A percentile compares a stretch with the other conserved stretches of the same genome.
phyloP scores from a whole-genome alignment of 768 basidiomycete species.

The Termitomyces sp. region DNA sequence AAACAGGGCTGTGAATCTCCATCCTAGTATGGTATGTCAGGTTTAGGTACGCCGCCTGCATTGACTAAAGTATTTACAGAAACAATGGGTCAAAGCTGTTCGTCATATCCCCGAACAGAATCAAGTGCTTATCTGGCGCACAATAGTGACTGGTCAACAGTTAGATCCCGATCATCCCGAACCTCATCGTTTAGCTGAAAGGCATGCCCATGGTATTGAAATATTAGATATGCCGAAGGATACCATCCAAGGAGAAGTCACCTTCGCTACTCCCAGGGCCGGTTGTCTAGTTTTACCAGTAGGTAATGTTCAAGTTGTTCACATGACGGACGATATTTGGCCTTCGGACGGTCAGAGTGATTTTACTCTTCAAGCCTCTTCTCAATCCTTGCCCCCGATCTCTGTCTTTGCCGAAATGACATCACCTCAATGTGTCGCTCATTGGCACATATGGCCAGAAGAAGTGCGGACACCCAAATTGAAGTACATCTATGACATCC shows the following conservation, averaged over 20 bases:
- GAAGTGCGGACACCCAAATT: slow-evolving; percentile 10
- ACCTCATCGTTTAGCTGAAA: not conserved
- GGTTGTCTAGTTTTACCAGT: not conserved
- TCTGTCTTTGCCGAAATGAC: slow-evolving; percentile 33
- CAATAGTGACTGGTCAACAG: not conserved
- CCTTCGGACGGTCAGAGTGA: slow-evolving; percentile 27
- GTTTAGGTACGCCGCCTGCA: not conserved
- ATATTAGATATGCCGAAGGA: not conserved
- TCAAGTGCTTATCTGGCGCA: slow-evolving; percentile 51
- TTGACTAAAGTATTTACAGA: slow-evolving; percentile 24
- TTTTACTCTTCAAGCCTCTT: slow-evolving; percentile 22
- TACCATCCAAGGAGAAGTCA: not conserved
- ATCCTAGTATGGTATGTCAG: not conserved
- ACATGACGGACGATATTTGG: slow-evolving; percentile 39
- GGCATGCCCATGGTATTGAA: not conserved
- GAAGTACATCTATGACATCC: slow-evolving; percentile 18
- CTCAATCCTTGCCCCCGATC: slow-evolving; percentile 35
- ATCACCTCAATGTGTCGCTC: slow-evolving; percentile 28
- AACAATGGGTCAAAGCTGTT: slow-evolving; percentile 47
- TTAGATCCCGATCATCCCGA: not conserved
- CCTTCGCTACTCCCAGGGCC: not conserved
- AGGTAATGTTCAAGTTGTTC: slow-evolving; percentile 22
- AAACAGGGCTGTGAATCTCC: not conserved
- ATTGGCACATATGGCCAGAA: slow-evolving; percentile 32
- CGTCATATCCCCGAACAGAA: slow-evolving; percentile 50